Evolutionary conservation across 78 protist species (phyloP), one percentile per base, ranked within the genome.

Genomic region (Bodo saltans): DNA sequence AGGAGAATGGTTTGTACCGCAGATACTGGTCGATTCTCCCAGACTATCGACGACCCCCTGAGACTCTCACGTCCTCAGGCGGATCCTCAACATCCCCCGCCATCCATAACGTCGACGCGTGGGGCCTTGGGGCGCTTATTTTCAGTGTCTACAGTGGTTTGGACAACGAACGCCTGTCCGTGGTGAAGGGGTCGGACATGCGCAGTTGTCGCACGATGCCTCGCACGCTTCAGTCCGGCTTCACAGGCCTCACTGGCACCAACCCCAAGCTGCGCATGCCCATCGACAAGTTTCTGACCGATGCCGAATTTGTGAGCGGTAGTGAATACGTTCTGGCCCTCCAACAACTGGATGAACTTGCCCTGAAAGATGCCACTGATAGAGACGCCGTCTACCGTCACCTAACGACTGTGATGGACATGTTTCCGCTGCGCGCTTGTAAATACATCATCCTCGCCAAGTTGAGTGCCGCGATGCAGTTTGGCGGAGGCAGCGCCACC

Each of bases 351-450:
- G 76, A 74, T 25, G 79, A 85, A 26, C 67, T 85, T 29, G 11
- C 83, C 52, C 73, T 83, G 60, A 81, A 87, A 72, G 84, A 79
- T 38, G 26, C 73, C 37, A 67, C 32, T 32, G 89, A 86, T 23
- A 60, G 75, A 39, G 85, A 72, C 42, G 29, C 85, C n/a, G 76
- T 79, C 81, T 73, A 53, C 79, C 2, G 29, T 30, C 32, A 35
- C 35, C 89, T 79, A 27, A 35, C 80, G 30, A 32, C 29, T 32
- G 32, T 25, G 40, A 34, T 68, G 29, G 79, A 85, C 74, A 35
- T 32, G 40, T 33, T 84, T 32, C 90, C 90, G 21, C 37, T 12
- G 21, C 30, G 40, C n/a, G 68, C 69, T 27, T 79, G 85, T 30
- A 83, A 83, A 47, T 74, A 1, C 30, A 74, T 30, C 42, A 29